A percentile compares a stretch with the other conserved stretches of the same genome.
These are phyloP conservation scores for Globisporangium viniferum DNA, from an alignment of 352 stramenopile species.

Conservation along the genomic window DNA sequence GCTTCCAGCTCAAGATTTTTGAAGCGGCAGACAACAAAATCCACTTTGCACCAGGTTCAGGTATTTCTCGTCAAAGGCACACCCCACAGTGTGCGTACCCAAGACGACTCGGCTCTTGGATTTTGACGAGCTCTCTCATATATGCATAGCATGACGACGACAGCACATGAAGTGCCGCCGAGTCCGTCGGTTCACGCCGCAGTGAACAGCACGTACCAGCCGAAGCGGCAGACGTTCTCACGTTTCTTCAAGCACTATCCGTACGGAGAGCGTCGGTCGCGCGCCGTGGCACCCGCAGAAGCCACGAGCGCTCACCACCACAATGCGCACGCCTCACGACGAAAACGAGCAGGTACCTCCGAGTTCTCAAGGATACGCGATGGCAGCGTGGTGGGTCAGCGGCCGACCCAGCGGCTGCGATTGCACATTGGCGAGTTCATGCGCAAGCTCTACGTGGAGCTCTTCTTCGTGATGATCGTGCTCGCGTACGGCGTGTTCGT, in stretches of 20 bases:
- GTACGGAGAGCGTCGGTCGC: slow-evolving; percentile 58
- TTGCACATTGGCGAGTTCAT: slow-evolving; percentile 76
- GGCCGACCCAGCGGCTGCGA: slow-evolving; percentile 40
- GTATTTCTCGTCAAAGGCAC: not conserved
- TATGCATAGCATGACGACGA: not conserved
- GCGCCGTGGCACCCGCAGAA: slow-evolving; percentile 58
- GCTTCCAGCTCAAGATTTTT: not conserved
- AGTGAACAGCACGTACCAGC: slow-evolving; percentile 34
- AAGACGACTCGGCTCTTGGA: not conserved
- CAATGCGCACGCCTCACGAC: slow-evolving; percentile 16
- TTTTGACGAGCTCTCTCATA: not conserved
- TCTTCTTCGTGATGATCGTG: slow-evolving; percentile 89
- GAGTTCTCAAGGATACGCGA: slow-evolving; percentile 35
- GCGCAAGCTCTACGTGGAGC: slow-evolving; percentile 76
- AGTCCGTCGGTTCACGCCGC: slow-evolving; percentile 16
- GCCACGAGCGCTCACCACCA: slow-evolving; percentile 13
- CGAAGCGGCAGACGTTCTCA: slow-evolving; percentile 58
- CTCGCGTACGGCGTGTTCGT: slow-evolving; percentile 83
- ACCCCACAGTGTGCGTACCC: not conserved
- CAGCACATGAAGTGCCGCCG: slow-evolving; percentile 8
- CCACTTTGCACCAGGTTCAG: not conserved
- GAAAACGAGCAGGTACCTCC: slow-evolving; percentile 35
- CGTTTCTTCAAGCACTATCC: slow-evolving; percentile 57
- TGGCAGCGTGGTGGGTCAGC: slow-evolving; percentile 28
- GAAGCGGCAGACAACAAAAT: not conserved